phyloP scores from a whole-genome alignment of 2,329 filamentous ascomycete genomes.

The Claviceps digitariae region DNA sequence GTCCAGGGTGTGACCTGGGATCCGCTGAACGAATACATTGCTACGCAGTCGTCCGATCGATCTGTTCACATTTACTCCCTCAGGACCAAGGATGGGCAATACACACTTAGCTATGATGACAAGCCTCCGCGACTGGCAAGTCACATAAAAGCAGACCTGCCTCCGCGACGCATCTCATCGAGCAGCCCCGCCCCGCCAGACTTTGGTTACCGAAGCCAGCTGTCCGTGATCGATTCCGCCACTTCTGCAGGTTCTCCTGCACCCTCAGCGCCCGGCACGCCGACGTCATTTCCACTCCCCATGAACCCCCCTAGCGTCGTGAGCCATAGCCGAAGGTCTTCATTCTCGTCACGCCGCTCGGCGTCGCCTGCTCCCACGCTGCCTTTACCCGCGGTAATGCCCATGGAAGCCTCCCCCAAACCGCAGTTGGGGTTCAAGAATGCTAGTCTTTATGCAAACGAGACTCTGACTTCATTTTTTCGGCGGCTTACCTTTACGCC shows the following conservation, averaged over 20 bases:
- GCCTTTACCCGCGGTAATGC: conserved; percentile 89
- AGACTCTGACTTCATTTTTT: conserved; percentile 96
- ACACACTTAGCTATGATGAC: conserved; percentile 56
- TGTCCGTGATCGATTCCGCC: conserved; percentile 39
- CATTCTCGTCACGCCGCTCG: conserved; percentile 77
- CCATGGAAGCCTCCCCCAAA: conserved; percentile 78
- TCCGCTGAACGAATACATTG: conserved; percentile 93
- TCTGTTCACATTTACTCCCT: conserved; percentile 96
- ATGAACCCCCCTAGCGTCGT: conserved; percentile 92
- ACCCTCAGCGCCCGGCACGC: conserved; percentile 85
- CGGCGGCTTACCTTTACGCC: conserved; percentile 85
- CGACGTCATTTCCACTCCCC: conserved; percentile 73
- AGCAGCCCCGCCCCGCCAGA: conserved; percentile 87
- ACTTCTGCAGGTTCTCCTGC: conserved; percentile 63
- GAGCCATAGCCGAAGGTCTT: conserved; percentile 86
- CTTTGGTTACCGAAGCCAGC: conserved; percentile 51
- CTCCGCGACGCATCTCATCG: conserved; percentile 75
- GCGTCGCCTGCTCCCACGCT: conserved; percentile 88
- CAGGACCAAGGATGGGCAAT: conserved; percentile 92
- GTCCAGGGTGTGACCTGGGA: conserved; percentile 98
- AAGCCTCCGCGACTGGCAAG: conserved; percentile 71
- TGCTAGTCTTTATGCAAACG: conserved; percentile 85
- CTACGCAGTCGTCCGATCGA: conserved; percentile 93
- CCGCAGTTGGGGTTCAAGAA: conserved; percentile 64
- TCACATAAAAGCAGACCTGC: conserved; percentile 73